These are phyloP conservation scores for Zoysia pacifica DNA, from an alignment of 176 grass and related monocot genomes.

Conservation along the genomic window DNA sequence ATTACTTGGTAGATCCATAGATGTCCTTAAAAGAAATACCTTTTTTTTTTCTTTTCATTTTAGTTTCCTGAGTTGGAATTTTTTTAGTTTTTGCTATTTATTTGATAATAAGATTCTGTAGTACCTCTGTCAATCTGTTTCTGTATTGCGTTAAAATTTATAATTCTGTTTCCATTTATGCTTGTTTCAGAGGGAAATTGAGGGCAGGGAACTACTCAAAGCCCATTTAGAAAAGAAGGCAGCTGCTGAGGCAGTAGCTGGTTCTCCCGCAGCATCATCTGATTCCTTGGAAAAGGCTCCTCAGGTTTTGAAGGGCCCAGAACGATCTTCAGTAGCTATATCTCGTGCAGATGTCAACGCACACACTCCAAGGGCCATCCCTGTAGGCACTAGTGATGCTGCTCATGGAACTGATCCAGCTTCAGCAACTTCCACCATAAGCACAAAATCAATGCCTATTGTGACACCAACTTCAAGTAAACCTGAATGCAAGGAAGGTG, in stretches of 20 bases:
- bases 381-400: constrained; percentile 17
- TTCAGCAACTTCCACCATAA: constrained; percentile 19
- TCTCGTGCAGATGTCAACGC: constrained; percentile 23
- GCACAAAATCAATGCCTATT: constrained; percentile 36
- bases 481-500: constrained; percentile 34
- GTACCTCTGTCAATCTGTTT: neutral
- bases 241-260: constrained; percentile 42
- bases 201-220: constrained; percentile 58
- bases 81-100: constrained; percentile 5
- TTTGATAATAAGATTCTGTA: constrained; percentile 21
- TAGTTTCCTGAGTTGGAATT: constrained; percentile 17
- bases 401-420: constrained; percentile 31
- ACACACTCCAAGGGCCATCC: constrained; percentile 25
- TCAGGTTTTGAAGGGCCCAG: constrained; percentile 33
- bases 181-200: constrained; percentile 61
- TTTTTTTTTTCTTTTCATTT: neutral
- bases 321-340: constrained; percentile 33
- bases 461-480: constrained; percentile 28
- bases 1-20: neutral
- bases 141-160: constrained; percentile 34
- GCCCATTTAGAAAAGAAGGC: constrained; percentile 60
- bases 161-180: constrained; percentile 39
- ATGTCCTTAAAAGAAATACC: neutral
- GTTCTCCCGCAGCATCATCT: constrained; percentile 44
- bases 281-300: constrained; percentile 50